These are phyloP conservation scores for Chamaecrista fasciculata DNA, from an alignment of 306 rosid genomes.

Conservation along the genomic window DNA sequence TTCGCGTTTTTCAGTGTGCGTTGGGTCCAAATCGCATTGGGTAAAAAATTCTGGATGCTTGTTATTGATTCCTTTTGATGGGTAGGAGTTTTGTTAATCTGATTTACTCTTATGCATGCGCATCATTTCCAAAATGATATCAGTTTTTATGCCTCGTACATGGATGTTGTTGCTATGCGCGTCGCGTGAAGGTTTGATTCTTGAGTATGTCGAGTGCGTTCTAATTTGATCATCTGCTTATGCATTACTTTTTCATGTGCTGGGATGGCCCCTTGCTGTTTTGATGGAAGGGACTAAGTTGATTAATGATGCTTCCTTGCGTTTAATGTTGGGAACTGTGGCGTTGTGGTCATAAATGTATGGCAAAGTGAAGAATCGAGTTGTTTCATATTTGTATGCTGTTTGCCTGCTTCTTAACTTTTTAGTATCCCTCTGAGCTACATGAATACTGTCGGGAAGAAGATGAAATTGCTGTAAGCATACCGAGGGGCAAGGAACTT, in stretches of 20 bases:
- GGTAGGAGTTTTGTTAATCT: conserved; percentile 15
- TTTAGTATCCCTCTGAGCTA: not conserved
- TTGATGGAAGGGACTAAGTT: not conserved
- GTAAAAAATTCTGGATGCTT: not conserved
- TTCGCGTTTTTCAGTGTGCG: not conserved
- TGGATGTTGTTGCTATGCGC: not conserved
- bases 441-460: not conserved
- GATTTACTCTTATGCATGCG: not conserved
- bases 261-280: not conserved
- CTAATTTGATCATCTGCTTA: not conserved
- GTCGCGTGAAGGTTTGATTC: conserved; percentile 24
- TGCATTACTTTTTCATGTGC: not conserved
- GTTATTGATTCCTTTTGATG: conserved; percentile 17
- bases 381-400: not conserved
- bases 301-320: conserved; percentile 9
- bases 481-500: too few species aligned
- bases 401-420: not conserved
- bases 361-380: not conserved
- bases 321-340: conserved; percentile 5
- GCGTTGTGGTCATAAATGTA: not conserved
- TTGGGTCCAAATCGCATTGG: conserved; percentile 29
- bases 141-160: conserved; percentile 20
- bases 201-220: conserved; percentile 26
- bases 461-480: conserved; percentile 11
- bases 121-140: not conserved